A percentile compares a stretch with the other conserved stretches of the same genome.
phyloP scores from a whole-genome alignment of 305 asterid species.

The Stenogyne calaminthoides region DNA sequence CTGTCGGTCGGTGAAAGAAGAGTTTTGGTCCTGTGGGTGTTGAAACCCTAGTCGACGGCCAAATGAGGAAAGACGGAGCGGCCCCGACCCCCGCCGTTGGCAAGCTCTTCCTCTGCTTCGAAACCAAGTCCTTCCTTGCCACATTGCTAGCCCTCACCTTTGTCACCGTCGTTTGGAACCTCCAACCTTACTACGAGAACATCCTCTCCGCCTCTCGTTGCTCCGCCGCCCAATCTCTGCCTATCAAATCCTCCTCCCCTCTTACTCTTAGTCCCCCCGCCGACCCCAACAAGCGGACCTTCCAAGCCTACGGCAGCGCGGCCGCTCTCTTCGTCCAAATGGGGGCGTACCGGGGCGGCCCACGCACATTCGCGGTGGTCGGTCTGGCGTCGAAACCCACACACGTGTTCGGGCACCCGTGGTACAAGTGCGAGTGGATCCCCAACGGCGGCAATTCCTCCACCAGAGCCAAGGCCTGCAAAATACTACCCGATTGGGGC shows the following conservation, averaged over 20 bases:
- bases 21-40: slow-evolving; percentile 4
- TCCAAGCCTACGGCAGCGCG: slow-evolving; percentile 57
- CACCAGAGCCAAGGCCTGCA: slow-evolving; percentile 45
- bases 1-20: slow-evolving; percentile 45
- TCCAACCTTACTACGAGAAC: slow-evolving; percentile 61
- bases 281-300: slow-evolving; percentile 59
- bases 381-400: slow-evolving; percentile 66
- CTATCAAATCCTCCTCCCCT: slow-evolving; percentile 19
- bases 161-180: slow-evolving; percentile 51
- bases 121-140: slow-evolving; percentile 56
- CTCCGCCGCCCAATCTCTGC: slow-evolving; percentile 35
- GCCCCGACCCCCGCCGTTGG: slow-evolving; percentile 38
- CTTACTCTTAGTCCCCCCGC: slow-evolving; percentile 22
- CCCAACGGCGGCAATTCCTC: slow-evolving; percentile 42
- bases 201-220: slow-evolving; percentile 43
- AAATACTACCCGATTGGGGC: slow-evolving; percentile 80
- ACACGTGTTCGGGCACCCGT: slow-evolving; percentile 58
- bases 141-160: slow-evolving; percentile 55
- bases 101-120: slow-evolving; percentile 48
- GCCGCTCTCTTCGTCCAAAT: slow-evolving; percentile 67
- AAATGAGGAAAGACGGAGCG: slow-evolving; percentile 55
- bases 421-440: slow-evolving; percentile 70
- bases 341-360: slow-evolving; percentile 81
- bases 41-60: slow-evolving; percentile 20
- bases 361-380: slow-evolving; percentile 55